Base-by-base conservation (phyloP, 495 filamentous ascomycete genomes). In the Aspergillus campestris region DNA sequence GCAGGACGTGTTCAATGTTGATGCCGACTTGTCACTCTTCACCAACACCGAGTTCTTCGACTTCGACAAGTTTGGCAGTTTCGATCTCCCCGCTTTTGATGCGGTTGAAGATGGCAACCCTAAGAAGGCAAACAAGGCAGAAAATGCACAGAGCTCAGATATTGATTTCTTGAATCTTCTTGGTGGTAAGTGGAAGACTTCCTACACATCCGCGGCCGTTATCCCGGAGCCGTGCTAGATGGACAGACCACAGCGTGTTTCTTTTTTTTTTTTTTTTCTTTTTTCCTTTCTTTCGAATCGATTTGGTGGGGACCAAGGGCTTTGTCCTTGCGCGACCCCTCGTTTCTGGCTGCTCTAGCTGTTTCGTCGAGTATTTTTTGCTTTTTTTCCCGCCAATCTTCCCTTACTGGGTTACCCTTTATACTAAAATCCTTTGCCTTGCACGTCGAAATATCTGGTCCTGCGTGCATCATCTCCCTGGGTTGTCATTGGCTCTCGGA, bases 1-100 rank as follows among this genome's bases (percentile, higher is more conserved):
- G 34, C 62, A 70, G 45, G 80, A 86, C 30, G 62, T 64, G 35
- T 75, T 79, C 66, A 81, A 74, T 47, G 63, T 80, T 56, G 83
- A 85, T 54, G 76, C 83, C 42, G 88, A 92, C 38, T 74, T 98
- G 37, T 86, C 84, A 28, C 73, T 94, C 52, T 95, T 96, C 75
- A 94, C 89, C 47, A 95, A 96, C 65, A 80, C 87, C 39, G 83
- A 92, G 46, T 97, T 96, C 73, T 87, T 87, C 64, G 89, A 95
- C 64, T 90, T 88, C 60, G 91, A 96, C 58, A 62, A 74, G 38
- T 70, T 73, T 29, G 66, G 66, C 36, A 66, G 70, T 42, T 54
- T 71, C 39, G 53, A 55, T 36, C 50, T 71, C 37, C 69, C 70
- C 27, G 38, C 55, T 5, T 73, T 67, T 46, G 59, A 67, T 18